Base-by-base conservation (phyloP, 768 basidiomycete genomes). In the Boletus rufocinnamomeus region DNA sequence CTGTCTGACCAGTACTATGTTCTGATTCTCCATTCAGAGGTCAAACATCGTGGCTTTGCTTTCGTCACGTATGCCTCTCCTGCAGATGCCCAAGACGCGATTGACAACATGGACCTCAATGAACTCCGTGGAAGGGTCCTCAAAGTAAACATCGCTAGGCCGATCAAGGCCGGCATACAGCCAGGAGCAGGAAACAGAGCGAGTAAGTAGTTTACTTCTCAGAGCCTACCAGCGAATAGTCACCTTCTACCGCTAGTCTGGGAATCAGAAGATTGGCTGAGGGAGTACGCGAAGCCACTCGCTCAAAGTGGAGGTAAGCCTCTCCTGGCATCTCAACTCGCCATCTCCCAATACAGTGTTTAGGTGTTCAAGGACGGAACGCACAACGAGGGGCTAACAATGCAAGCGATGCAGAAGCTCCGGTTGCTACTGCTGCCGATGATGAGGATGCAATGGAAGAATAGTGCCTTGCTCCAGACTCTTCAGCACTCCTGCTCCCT, bases 81-180 rank as follows among this genome's bases (percentile, higher is more conserved):
- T 10, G 82, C 83, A 25, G 93, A 96, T 73, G 95, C 96, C 6
- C 89, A 92, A 69, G 95, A 98, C 71, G 96, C 96, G 30, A 96
- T 98, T 60, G 96, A 98, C 79, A 98, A 98, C 76, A 98, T 95
- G 92, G 95, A 98, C 74, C 77, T 95, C 74, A 97, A 96, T 68
- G 95, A 95, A 70, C 79, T 91, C 58, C 81, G 78, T 50, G 93
- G 87, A 50, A 84, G 83, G 58, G 87, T 89, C 52, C 75, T 91
- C 61, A 91, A 88, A 76, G 93, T 88, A 50, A 96, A 91, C 70
- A 74, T 95, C 41, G 95, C 95, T 10, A 82, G 89, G 46, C 92
- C 93, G 6, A 84, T 86, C 79, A 94, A 90, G 69, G 82, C 81
- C 2, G 80, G 85, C 35, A 72, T 85, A 46, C 85, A 88, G 64